Evolutionary conservation across 371 early-diverging fungal species (phyloP).

Genomic region (Polyrhizophydium stewartii): DNA sequence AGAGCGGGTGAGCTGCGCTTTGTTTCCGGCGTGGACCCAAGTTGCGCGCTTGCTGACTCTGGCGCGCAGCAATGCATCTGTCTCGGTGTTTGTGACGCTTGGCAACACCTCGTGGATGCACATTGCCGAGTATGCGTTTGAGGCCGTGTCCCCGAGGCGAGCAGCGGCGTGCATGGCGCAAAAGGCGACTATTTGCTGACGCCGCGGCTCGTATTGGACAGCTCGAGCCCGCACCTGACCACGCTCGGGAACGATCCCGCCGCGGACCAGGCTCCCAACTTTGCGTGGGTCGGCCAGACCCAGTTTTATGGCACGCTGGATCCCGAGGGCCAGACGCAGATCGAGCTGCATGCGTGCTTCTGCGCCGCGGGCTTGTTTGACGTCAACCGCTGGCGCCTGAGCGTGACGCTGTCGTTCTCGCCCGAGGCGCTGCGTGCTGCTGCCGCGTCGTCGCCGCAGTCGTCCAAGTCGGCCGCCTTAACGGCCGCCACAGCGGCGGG

Average conservation of each 20-base stretch:
- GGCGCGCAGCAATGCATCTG: background rate
- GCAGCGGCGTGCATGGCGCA: no score
- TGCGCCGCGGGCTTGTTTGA: constrained; percentile 63
- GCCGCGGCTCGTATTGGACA: no score
- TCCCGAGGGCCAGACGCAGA: constrained; percentile 44
- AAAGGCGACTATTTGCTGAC: no score
- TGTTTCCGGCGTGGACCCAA: no score
- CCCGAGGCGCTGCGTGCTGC: background rate
- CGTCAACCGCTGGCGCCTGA: constrained; percentile 62
- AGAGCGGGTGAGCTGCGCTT: no score
- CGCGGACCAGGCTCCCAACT: constrained; percentile 30
- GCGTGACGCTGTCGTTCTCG: constrained; percentile 2
- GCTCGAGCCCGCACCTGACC: no score
- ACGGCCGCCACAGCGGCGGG: no score
- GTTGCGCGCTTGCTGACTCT: no score
- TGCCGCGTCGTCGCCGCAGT: no score
- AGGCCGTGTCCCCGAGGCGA: background rate
- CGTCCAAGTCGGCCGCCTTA: no score
- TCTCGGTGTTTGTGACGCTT: background rate
- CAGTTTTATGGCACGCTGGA: constrained; percentile 47
- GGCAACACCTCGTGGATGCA: constrained; percentile 17
- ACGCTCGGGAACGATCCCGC: no score
- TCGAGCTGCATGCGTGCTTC: constrained; percentile 53
- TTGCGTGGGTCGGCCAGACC: constrained; percentile 58
- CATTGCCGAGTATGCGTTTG: constrained; percentile 1